Percentiles rank a stretch among this genome's conserved stretches.
Evolutionary conservation across 2,329 filamentous ascomycete species (phyloP).

Genomic region (Huntiella omanensis): DNA sequence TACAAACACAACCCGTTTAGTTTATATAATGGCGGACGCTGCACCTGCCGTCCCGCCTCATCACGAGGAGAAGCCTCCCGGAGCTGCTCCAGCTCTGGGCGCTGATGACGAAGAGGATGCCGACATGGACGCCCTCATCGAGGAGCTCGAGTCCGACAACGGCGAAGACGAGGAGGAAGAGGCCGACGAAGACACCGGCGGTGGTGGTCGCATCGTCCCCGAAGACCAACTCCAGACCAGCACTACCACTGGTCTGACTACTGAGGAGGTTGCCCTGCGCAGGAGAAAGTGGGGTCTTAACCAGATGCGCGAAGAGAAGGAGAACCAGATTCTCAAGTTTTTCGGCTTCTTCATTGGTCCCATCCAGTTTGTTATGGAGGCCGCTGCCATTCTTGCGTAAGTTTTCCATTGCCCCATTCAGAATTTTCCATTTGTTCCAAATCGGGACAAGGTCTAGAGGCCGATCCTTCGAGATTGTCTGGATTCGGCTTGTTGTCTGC

Average conservation of each 20-base stretch:
- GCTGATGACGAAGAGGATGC: conserved; percentile 52
- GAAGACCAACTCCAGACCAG: conserved; percentile 66
- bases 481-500: too few relatives aligned
- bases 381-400: conserved; percentile 61
- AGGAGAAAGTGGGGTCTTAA: conserved; percentile 65
- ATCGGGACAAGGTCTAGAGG: neutral
- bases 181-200: conserved; percentile 30
- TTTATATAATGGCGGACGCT: conserved; percentile 33
- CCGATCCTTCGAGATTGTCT: too few relatives aligned
- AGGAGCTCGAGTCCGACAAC: conserved; percentile 70
- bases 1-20: conserved; percentile 11
- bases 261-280: conserved; percentile 42
- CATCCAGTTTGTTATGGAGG: conserved; percentile 89
- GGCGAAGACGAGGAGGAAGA: conserved; percentile 47
- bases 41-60: conserved; percentile 35
- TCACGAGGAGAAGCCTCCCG: conserved; percentile 38
- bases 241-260: conserved; percentile 46
- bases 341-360: conserved; percentile 68
- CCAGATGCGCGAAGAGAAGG: conserved; percentile 81
- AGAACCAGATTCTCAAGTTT: conserved; percentile 72
- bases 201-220: conserved; percentile 40
- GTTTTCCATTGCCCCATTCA: conserved; percentile 44
- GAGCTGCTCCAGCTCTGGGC: conserved; percentile 19
- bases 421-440: neutral
- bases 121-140: conserved; percentile 72